Conservation (phyloP, 768 basidiomycete species). For the Naganishia vishniacii region DNA sequence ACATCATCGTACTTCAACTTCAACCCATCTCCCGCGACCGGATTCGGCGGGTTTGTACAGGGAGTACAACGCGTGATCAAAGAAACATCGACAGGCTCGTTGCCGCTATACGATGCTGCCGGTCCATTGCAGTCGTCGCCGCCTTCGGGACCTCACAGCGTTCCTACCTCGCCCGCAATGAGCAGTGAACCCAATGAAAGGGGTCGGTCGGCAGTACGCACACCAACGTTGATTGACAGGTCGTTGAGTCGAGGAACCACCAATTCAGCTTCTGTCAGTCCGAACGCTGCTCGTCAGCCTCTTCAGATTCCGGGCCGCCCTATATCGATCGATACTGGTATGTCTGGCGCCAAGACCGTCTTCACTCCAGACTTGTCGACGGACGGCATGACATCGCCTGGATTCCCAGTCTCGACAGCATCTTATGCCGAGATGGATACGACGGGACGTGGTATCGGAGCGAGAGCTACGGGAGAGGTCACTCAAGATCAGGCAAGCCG, state of each 20-base stretch:
- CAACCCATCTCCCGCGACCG: conserved; percentile 48
- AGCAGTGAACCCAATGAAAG: conserved; percentile 20
- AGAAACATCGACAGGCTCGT: conserved; percentile 26
- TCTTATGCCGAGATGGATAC: conserved; percentile 12
- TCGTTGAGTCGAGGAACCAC: conserved; percentile 21
- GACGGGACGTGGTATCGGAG: conserved; percentile 16
- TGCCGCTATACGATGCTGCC: conserved; percentile 26
- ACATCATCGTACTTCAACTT: conserved; percentile 46
- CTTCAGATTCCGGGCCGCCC: conserved; percentile 22
- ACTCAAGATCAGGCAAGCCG: conserved; percentile 9
- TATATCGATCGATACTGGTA: neutral
- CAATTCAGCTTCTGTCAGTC: conserved; percentile 20
- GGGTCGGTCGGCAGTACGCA: conserved; percentile 26
- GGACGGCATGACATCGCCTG: conserved; percentile 17
- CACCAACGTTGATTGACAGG: conserved; percentile 20
- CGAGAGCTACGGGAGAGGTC: conserved; percentile 3
- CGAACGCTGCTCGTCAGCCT: conserved; percentile 23
- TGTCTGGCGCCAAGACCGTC: conserved; percentile 8
- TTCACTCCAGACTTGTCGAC: conserved; percentile 10
- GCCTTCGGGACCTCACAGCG: conserved; percentile 2
- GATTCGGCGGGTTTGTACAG: conserved; percentile 44
- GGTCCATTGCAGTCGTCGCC: conserved; percentile 24
- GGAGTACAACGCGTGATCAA: conserved; percentile 23
- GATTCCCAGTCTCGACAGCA: conserved; percentile 6
- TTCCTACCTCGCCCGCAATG: conserved; percentile 18